phyloP scores from a whole-genome alignment of 1,139 yeast species.

The Candida smagusa region DNA sequence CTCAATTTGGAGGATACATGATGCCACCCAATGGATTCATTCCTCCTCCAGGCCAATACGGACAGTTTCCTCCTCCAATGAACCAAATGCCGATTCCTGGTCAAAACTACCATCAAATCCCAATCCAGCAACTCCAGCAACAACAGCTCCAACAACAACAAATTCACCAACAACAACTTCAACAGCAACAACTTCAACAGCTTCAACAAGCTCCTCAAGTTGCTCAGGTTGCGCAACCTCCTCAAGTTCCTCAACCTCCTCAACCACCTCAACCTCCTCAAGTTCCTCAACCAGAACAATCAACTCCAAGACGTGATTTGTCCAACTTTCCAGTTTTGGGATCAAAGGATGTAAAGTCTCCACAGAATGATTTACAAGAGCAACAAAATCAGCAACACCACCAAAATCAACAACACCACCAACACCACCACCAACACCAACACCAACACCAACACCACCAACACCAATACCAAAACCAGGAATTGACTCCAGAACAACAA shows the following conservation, averaged over 20 bases:
- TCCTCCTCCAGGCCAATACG: slow-evolving; percentile 41
- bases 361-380: slow-evolving; percentile 13
- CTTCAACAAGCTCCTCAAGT: slow-evolving; percentile 15
- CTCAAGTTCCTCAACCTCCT: slow-evolving; percentile 14
- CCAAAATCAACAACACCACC: slow-evolving; percentile 9
- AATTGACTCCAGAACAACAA: slow-evolving; percentile 45
- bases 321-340: slow-evolving; percentile 54
- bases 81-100: slow-evolving; percentile 25
- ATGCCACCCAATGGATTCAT: slow-evolving; percentile 39
- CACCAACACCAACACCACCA: no score
- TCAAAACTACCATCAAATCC: slow-evolving; percentile 18
- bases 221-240: slow-evolving; percentile 15
- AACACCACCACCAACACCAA: slow-evolving; percentile 10
- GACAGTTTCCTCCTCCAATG: slow-evolving; percentile 25
- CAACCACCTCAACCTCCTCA: slow-evolving; percentile 12
- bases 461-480: slow-evolving; percentile 32
- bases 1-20: slow-evolving; percentile 39
- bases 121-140: slow-evolving; percentile 15
- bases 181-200: slow-evolving; percentile 14
- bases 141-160: slow-evolving; percentile 13
- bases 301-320: slow-evolving; percentile 31
- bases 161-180: slow-evolving; percentile 13
- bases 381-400: slow-evolving; percentile 8
- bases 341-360: slow-evolving; percentile 28
- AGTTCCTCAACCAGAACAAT: slow-evolving; percentile 14